phyloP scores from a whole-genome alignment of 2,329 filamentous ascomycete genomes.

The Thermoascus crustaceus region DNA sequence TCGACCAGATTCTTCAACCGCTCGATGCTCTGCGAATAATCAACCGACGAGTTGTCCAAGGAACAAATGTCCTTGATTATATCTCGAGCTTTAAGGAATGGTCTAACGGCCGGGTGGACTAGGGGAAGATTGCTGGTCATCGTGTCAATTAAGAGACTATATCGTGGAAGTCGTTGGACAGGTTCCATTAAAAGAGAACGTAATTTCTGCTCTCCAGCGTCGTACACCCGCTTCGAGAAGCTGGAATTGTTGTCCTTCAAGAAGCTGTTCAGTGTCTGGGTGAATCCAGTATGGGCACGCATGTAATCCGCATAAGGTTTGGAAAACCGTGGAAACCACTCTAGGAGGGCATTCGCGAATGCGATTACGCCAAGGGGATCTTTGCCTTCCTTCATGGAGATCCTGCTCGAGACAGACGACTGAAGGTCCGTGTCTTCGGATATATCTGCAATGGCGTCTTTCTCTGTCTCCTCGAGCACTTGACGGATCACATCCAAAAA shows the following conservation, averaged over 20 bases:
- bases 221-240: constrained; percentile 69
- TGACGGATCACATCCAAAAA: constrained; percentile 71
- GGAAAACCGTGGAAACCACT: constrained; percentile 90
- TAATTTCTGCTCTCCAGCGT: constrained; percentile 81
- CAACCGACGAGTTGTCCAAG: constrained; percentile 63
- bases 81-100: constrained; percentile 80
- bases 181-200: constrained; percentile 93
- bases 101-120: constrained; percentile 73
- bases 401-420: constrained; percentile 39
- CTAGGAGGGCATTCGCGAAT: constrained; percentile 72
- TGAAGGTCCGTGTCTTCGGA: constrained; percentile 48
- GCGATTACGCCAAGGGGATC: constrained; percentile 71
- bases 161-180: constrained; percentile 85
- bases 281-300: constrained; percentile 78
- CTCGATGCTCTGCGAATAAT: constrained; percentile 65
- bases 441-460: constrained; percentile 68
- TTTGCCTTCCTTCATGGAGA: constrained; percentile 41
- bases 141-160: constrained; percentile 93
- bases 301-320: constrained; percentile 92
- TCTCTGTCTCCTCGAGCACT: constrained; percentile 75
- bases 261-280: constrained; percentile 69
- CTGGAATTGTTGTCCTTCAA: constrained; percentile 69
- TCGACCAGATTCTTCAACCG: constrained; percentile 69
- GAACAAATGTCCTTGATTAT: constrained; percentile 96
- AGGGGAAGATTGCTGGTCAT: constrained; percentile 80